phyloP scores from a whole-genome alignment of 768 basidiomycete genomes.

The Phanerochaete carnosa region DNA sequence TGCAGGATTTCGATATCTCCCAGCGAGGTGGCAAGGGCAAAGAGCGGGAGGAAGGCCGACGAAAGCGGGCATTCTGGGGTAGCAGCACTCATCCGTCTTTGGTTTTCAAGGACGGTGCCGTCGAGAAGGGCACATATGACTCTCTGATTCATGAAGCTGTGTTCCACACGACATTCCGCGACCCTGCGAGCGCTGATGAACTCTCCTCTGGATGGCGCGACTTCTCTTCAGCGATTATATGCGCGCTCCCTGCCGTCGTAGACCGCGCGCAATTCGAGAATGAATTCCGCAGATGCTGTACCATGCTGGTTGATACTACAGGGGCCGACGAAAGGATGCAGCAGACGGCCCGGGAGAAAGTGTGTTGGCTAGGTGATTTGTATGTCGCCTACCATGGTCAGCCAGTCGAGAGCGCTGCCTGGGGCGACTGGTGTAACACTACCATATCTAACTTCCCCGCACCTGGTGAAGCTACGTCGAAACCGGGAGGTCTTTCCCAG shows the following conservation, averaged over 20 bases:
- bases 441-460: constrained; percentile 40
- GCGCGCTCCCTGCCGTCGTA: constrained; percentile 56
- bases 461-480: constrained; percentile 12
- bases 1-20: constrained; percentile 24
- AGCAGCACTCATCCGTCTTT: constrained; percentile 71
- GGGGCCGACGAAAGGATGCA: constrained; percentile 29
- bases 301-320: constrained; percentile 44
- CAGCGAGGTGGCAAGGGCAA: constrained; percentile 31
- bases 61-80: constrained; percentile 78
- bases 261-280: constrained; percentile 57
- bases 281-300: constrained; percentile 68
- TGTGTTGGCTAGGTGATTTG: constrained; percentile 62
- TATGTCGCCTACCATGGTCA: constrained; percentile 58
- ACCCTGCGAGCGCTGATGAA: not conserved
- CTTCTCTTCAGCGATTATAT: constrained; percentile 58
- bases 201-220: constrained; percentile 49
- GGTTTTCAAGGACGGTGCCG: constrained; percentile 35
- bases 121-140: constrained; percentile 71
- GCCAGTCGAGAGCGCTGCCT: constrained; percentile 48
- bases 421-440: constrained; percentile 57
- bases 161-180: constrained; percentile 66
- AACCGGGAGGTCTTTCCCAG: constrained; percentile 32
- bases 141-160: constrained; percentile 80
- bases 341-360: constrained; percentile 40
- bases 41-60: constrained; percentile 35